Conservation (phyloP, 441 rosid species). For the Pelargonium fulgidum region DNA sequence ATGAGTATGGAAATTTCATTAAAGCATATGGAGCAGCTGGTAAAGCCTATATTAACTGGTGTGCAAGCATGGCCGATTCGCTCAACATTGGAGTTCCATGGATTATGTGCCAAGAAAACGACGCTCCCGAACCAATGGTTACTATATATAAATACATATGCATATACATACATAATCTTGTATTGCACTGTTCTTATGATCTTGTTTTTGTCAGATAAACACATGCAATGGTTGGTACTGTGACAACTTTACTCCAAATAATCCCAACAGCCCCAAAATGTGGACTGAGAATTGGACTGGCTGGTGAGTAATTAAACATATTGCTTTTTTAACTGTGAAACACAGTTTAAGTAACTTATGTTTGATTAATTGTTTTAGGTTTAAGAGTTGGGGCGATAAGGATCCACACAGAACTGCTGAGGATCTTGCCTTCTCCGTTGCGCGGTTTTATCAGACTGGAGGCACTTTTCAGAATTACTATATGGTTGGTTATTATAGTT, state of each 20-base stretch:
- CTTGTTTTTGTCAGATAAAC: constrained; percentile 23
- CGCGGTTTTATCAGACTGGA: constrained; percentile 27
- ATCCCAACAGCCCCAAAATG: constrained; percentile 36
- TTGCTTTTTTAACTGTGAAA: not conserved
- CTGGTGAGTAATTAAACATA: constrained; percentile 21
- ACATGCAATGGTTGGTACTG: constrained; percentile 48
- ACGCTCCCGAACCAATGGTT: constrained; percentile 33
- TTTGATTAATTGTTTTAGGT: constrained; percentile 17
- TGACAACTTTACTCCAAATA: constrained; percentile 31
- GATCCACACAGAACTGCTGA: constrained; percentile 45
- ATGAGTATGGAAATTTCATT: constrained; percentile 43
- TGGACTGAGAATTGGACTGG: constrained; percentile 56
- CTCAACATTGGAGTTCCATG: constrained; percentile 46
- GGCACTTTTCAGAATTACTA: constrained; percentile 31
- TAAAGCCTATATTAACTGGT: constrained; percentile 35
- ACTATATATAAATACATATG: too few relatives aligned
- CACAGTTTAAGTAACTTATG: not conserved
- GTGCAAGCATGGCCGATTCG: constrained; percentile 41
- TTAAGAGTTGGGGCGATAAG: constrained; percentile 44
- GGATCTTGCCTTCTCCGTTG: constrained; percentile 45
- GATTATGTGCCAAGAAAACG: constrained; percentile 44
- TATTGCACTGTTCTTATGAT: not conserved
- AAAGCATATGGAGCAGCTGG: constrained; percentile 34
- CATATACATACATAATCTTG: too few relatives aligned
- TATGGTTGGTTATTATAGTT: constrained; percentile 19